These are phyloP conservation scores for Murraya paniculata DNA, from an alignment of 345 rosid genomes.

Conservation along the genomic window DNA sequence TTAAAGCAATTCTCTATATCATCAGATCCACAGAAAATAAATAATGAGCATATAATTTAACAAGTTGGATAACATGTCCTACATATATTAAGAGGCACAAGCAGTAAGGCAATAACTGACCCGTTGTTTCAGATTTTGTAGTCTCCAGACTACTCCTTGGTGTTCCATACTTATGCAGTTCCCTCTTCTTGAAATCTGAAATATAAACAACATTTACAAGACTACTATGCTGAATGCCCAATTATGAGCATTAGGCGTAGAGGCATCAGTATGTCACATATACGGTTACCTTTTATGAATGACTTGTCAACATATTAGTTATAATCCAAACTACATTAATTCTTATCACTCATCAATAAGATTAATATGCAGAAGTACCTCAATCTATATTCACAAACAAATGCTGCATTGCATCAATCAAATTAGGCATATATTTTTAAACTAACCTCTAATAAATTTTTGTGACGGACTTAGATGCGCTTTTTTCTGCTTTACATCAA, in stretches of 20 bases:
- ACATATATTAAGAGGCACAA: not conserved
- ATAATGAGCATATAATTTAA: not conserved
- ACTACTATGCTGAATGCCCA: not conserved
- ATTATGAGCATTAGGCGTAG: not conserved
- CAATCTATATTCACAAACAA: too few relatives aligned
- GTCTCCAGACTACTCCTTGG: conserved; percentile 32
- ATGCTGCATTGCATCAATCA: not conserved
- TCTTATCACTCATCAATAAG: too few relatives aligned
- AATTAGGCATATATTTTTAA: not conserved
- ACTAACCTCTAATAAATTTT: conserved; percentile 64
- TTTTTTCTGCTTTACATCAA: conserved; percentile 27
- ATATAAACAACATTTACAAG: conserved; percentile 13
- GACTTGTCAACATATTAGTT: too few relatives aligned
- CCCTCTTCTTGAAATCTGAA: conserved; percentile 69
- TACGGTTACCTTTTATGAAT: not conserved
- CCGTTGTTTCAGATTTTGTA: conserved; percentile 31
- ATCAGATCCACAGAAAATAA: not conserved
- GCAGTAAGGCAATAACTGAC: conserved; percentile 29
- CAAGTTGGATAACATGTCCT: not conserved
- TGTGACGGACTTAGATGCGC: conserved; percentile 48
- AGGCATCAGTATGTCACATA: not conserved
- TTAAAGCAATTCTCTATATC: not conserved
- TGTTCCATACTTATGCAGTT: conserved; percentile 51
- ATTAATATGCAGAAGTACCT: too few relatives aligned
- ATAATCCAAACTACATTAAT: too few relatives aligned